Conservation (phyloP, 441 rosid genomes). For the Erodium chrysanthum region DNA sequence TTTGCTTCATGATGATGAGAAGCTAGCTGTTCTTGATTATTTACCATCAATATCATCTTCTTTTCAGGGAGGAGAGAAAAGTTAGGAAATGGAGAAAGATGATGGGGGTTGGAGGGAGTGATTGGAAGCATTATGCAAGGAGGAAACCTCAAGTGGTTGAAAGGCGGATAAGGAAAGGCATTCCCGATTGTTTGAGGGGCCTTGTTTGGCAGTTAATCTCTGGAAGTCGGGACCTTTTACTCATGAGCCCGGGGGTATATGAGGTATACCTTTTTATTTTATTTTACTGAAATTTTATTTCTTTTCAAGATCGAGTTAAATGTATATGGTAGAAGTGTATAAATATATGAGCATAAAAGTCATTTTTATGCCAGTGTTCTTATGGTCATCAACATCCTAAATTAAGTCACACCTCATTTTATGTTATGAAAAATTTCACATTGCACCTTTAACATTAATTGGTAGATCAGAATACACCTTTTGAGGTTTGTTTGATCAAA, state of each 20-base stretch:
- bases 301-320: neutral
- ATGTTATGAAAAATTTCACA: neutral
- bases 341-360: neutral
- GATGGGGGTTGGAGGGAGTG: constrained; percentile 95
- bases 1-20: constrained; percentile 1
- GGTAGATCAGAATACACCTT: neutral
- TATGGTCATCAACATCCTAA: neutral
- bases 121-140: constrained; percentile 87
- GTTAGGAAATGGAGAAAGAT: constrained; percentile 93
- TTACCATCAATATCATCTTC: constrained; percentile 2
- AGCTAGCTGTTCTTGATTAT: constrained; percentile 7
- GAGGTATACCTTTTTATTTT: constrained; percentile 36
- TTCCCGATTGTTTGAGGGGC: constrained; percentile 95
- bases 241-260: constrained; percentile 90
- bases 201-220: constrained; percentile 97
- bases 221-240: constrained; percentile 87
- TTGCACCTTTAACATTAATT: neutral
- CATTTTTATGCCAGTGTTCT: no score
- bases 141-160: constrained; percentile 83
- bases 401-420: neutral
- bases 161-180: constrained; percentile 82
- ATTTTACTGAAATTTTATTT: neutral
- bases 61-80: constrained; percentile 69
- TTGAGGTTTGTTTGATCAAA: neutral
- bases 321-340: neutral